phyloP scores from a whole-genome alignment of 495 filamentous ascomycete species.

The Pseudotulostoma volvatum region DNA sequence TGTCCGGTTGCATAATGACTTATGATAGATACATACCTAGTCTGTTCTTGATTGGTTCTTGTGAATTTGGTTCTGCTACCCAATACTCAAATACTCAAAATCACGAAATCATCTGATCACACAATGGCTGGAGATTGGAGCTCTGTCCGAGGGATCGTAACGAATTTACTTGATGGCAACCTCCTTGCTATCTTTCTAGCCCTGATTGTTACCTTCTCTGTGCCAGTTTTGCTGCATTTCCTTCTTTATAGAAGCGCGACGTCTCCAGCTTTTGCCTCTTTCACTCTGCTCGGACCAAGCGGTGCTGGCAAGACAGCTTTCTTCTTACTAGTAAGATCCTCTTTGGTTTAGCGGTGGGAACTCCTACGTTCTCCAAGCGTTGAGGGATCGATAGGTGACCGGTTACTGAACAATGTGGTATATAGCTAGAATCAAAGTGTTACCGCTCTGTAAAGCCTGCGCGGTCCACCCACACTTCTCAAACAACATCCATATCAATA shows the following conservation, averaged over 20 bases:
- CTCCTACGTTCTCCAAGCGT: background rate
- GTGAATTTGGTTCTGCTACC: no score
- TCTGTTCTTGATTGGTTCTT: no score
- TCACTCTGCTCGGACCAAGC: conserved; percentile 72
- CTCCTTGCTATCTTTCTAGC: conserved; percentile 43
- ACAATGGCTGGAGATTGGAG: conserved; percentile 16
- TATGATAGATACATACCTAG: no score
- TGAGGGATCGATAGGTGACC: conserved; percentile 6
- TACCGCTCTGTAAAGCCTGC: conserved; percentile 17
- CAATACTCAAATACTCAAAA: no score
- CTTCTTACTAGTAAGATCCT: conserved; percentile 48
- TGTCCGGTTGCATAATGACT: no score
- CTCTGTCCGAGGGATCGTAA: conserved; percentile 21
- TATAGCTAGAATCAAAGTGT: conserved; percentile 33
- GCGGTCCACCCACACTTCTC: conserved; percentile 60
- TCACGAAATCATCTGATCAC: conserved; percentile 5
- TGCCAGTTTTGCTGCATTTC: conserved; percentile 65
- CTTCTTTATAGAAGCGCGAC: conserved; percentile 50
- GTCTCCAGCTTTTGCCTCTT: conserved; percentile 55
- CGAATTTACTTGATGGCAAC: conserved; percentile 28
- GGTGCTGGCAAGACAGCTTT: conserved; percentile 81
- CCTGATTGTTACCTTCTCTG: conserved; percentile 47
- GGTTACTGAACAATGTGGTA: background rate
- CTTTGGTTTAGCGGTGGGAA: conserved; percentile 2
- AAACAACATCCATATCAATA: conserved; percentile 54